Evolutionary conservation across 306 rosid species (phyloP).

Genomic region (Calophaca sinica): DNA sequence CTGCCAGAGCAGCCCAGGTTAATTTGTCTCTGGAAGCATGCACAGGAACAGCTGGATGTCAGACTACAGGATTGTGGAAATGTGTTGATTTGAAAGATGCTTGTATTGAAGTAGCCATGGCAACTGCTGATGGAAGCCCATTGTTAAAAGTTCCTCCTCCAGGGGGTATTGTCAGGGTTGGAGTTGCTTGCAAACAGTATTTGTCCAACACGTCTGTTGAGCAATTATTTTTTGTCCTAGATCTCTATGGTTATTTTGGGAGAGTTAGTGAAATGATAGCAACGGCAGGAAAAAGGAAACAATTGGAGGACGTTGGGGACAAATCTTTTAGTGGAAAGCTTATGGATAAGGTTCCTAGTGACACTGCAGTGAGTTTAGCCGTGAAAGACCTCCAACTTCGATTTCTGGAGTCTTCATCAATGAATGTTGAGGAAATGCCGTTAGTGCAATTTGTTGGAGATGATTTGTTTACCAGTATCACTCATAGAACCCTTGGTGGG

Average conservation of each 20-base stretch:
- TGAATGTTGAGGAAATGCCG: constrained; percentile 74
- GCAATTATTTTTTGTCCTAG: constrained; percentile 88
- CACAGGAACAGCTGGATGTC: constrained; percentile 47
- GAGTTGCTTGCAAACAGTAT: constrained; percentile 83
- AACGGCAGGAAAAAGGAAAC: constrained; percentile 65
- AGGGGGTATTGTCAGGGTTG: constrained; percentile 89
- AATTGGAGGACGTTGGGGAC: constrained; percentile 49
- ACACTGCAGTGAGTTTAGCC: constrained; percentile 78
- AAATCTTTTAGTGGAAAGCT: constrained; percentile 61
- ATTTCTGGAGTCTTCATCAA: constrained; percentile 84
- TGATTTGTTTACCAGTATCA: constrained; percentile 70
- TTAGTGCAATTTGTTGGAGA: constrained; percentile 86
- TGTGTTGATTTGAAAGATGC: constrained; percentile 87
- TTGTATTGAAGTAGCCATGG: constrained; percentile 90
- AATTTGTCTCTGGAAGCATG: constrained; percentile 82
- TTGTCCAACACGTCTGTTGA: constrained; percentile 88
- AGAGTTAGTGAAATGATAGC: constrained; percentile 79
- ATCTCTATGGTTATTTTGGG: constrained; percentile 86
- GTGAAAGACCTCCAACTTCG: constrained; percentile 77
- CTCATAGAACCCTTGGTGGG: constrained; percentile 93
- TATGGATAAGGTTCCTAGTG: constrained; percentile 90
- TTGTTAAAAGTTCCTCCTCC: constrained; percentile 85
- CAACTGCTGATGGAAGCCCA: constrained; percentile 90
- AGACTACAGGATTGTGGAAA: constrained; percentile 76
- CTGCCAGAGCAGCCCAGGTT: constrained; percentile 69